Base-by-base conservation (phyloP, 2,329 filamentous ascomycete species). In the Cladorrhinum sp. region DNA sequence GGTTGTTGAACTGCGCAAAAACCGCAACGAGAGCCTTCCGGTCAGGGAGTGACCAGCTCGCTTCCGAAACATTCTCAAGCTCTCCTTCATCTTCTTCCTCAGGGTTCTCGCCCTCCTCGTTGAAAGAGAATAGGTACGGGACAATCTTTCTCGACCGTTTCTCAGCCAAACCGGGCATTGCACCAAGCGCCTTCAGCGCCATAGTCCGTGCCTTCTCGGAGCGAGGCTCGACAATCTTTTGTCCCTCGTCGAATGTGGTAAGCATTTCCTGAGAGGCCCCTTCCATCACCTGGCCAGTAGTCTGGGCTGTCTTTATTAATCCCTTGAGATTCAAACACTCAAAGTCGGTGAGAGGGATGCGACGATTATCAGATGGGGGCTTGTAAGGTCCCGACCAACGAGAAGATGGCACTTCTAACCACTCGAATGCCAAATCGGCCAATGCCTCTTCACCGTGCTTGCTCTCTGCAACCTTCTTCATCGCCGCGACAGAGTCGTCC, bases 1-100 rank as follows among this genome's bases (percentile, higher is more conserved):
- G 92, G 70, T 99, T 99, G 54, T 83, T 79, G 71, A 98, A 98
- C 64, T 92, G 86, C 0, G 90, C 84, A 70, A 99, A 92, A 5
- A 99, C 80, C 1, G 82, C 82, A 33, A 99, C 81, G 70, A 97
- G 86, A 1, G 88, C 84, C 72, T 96, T 94, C 65, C 94, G 89
- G 71, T 99, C 95, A 62, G 86, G 86, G 60, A 92, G 79, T 21
- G 84, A 84, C 90, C 91, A 95, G 59, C 80, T 75, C 23, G 65
- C 77, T 24, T 74, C 74, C 8, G 72, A 67, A 28, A 71, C 24
- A 64, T 62, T 21, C 76, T 74, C 62, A 78, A 76, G n/a, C 0
- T 76, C 75, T 3, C 73, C 74, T 1, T 71, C 68, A 1, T 62
- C 67, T 4, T 72, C 72, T 51, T 75, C 72, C 2, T 63, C 60